Percentiles rank a stretch among this genome's conserved stretches.
These are phyloP conservation scores for Gleditsia sinensis DNA, from an alignment of 306 rosid species.

Conservation along the genomic window DNA sequence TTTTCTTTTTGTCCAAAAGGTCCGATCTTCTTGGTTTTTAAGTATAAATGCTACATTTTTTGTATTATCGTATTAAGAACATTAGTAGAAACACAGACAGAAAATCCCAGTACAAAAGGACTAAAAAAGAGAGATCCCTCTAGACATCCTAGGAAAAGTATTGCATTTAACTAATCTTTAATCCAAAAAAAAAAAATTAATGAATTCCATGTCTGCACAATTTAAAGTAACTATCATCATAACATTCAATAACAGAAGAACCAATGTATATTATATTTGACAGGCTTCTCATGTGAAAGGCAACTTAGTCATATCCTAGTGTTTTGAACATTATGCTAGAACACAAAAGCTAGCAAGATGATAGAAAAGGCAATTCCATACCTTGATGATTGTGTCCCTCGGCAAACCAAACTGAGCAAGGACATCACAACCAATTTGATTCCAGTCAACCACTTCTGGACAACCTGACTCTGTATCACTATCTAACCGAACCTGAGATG, in stretches of 20 bases:
- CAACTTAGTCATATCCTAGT: conserved; percentile 12
- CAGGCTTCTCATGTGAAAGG: neutral
- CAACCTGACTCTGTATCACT: conserved; percentile 53
- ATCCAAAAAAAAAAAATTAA: neutral
- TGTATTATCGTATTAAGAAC: neutral
- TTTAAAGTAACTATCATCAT: neutral
- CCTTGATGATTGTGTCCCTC: conserved; percentile 67
- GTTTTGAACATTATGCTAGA: conserved; percentile 39
- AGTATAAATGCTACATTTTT: neutral
- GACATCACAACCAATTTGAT: conserved; percentile 57
- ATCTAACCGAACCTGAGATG: conserved; percentile 49
- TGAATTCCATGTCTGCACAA: neutral
- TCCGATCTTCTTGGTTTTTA: neutral
- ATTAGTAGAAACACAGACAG: neutral
- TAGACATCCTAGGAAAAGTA: neutral
- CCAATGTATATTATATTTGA: conserved; percentile 19
- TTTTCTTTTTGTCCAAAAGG: neutral
- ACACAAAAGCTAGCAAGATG: conserved; percentile 32
- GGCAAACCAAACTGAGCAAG: conserved; percentile 63
- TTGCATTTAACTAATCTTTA: neutral
- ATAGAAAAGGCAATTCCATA: conserved; percentile 42
- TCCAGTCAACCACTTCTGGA: conserved; percentile 64
- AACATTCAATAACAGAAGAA: neutral
- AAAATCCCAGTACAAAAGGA: neutral
- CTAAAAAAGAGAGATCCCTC: neutral